Percentiles rank a stretch among this genome's conserved stretches.
phyloP scores from a whole-genome alignment of 2,329 filamentous ascomycete genomes.

The Curvularia spicifera region DNA sequence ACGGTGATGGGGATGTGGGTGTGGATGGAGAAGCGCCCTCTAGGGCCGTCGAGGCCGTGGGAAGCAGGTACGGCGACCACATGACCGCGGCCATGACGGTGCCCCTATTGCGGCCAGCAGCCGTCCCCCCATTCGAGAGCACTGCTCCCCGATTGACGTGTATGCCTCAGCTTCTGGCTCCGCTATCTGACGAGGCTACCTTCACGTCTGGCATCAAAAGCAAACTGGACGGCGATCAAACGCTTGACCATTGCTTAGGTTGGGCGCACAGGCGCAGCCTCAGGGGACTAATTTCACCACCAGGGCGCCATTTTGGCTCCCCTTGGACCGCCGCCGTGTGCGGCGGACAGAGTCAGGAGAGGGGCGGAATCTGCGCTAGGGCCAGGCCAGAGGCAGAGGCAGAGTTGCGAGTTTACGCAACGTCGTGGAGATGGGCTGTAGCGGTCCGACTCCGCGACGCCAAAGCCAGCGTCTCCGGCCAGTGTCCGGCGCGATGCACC shows the following conservation, averaged over 20 bases:
- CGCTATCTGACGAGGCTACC: constrained; percentile 35
- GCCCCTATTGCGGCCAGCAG: constrained; percentile 17
- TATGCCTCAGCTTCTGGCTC: constrained; percentile 28
- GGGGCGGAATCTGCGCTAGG: constrained; percentile 31
- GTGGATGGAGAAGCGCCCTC: constrained; percentile 14
- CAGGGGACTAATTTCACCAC: constrained; percentile 44
- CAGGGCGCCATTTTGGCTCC: constrained; percentile 16
- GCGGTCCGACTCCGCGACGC: constrained; percentile 31
- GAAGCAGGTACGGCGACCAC: constrained; percentile 34
- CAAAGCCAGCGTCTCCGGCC: constrained; percentile 21
- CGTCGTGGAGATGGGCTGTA: constrained; percentile 29
- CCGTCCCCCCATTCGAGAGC: neutral
- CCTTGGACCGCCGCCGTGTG: constrained; percentile 23
- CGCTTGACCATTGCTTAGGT: constrained; percentile 47
- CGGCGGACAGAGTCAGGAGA: constrained; percentile 26
- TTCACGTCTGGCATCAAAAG: constrained; percentile 28
- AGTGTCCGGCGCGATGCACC: constrained; percentile 24
- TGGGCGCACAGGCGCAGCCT: constrained; percentile 33
- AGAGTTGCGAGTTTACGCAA: constrained; percentile 29
- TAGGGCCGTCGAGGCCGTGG: constrained; percentile 2
- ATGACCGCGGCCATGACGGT: neutral
- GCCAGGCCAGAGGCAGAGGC: constrained; percentile 12
- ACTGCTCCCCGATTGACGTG: constrained; percentile 29
- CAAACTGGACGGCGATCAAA: constrained; percentile 49
- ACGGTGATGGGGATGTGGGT: neutral